phyloP scores from a whole-genome alignment of 495 filamentous ascomycete genomes.

The Xylaria nigripes region DNA sequence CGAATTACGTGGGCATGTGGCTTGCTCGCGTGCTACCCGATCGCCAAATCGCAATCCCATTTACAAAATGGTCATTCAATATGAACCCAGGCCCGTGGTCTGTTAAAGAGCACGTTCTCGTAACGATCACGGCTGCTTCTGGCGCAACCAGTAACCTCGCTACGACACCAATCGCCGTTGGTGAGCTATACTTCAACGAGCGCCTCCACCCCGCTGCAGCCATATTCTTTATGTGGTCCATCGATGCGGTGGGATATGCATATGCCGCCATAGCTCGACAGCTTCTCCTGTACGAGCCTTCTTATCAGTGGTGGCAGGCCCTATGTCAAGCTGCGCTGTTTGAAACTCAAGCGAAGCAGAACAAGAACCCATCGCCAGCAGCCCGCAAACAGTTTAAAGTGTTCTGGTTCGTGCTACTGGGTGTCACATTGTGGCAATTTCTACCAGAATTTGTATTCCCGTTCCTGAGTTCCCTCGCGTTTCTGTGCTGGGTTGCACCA shows the following conservation, averaged over 20 bases:
- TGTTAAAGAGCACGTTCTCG: constrained; percentile 50
- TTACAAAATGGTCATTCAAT: constrained; percentile 41
- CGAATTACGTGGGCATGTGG: constrained; percentile 48
- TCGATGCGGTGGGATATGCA: constrained; percentile 47
- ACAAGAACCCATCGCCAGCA: constrained; percentile 38
- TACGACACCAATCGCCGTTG: constrained; percentile 42
- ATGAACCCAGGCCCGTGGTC: constrained; percentile 51
- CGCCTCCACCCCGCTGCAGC: constrained; percentile 42
- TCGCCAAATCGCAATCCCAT: constrained; percentile 38
- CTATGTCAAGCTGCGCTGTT: constrained; percentile 50
- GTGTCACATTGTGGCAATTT: constrained; percentile 50
- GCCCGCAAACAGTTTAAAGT: constrained; percentile 46
- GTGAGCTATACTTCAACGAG: constrained; percentile 46
- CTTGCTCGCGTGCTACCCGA: constrained; percentile 42
- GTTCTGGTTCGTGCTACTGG: constrained; percentile 45
- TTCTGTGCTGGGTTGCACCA: constrained; percentile 55
- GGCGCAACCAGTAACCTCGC: constrained; percentile 47
- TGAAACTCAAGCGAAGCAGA: constrained; percentile 45
- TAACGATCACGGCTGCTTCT: constrained; percentile 47
- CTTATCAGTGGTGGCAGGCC: constrained; percentile 44
- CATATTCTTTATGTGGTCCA: constrained; percentile 52
- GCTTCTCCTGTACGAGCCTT: constrained; percentile 46
- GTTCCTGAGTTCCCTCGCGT: constrained; percentile 48
- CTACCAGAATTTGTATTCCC: constrained; percentile 52
- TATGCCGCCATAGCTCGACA: constrained; percentile 48